These are phyloP conservation scores for Pseudogymnoascus sp. DNA, from an alignment of 2,329 filamentous ascomycete species.

Conservation along the genomic window DNA sequence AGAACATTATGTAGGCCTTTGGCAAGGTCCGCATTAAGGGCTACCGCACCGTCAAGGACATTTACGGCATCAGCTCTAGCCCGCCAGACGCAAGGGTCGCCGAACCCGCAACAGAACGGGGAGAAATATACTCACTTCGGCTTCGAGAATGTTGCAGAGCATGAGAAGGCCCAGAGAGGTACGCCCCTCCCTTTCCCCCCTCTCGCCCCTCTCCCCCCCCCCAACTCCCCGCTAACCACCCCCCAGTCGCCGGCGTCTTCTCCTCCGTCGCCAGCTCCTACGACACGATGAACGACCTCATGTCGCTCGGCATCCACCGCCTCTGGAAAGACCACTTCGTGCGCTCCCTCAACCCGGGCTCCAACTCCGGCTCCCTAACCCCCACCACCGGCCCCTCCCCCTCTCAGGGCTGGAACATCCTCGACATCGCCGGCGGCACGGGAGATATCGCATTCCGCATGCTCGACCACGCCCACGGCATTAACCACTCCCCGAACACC, in stretches of 20 bases:
- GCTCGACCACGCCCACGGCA: conserved; percentile 73
- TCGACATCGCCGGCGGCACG: conserved; percentile 94
- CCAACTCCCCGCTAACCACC: neutral
- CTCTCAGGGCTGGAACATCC: conserved; percentile 61
- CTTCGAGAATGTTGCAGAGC: conserved; percentile 28
- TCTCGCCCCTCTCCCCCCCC: neutral
- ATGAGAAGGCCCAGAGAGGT: conserved; percentile 29
- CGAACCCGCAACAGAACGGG: conserved; percentile 18
- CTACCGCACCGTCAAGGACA: conserved; percentile 13
- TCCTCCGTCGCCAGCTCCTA: conserved; percentile 70
- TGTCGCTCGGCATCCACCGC: conserved; percentile 95
- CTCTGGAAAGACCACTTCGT: conserved; percentile 98
- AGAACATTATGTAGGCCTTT: conserved; percentile 19
- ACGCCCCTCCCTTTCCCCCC: neutral
- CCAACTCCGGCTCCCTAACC: conserved; percentile 21
- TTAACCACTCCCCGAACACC: conserved; percentile 72
- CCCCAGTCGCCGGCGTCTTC: conserved; percentile 75
- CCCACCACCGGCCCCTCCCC: conserved; percentile 35
- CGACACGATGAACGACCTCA: conserved; percentile 98
- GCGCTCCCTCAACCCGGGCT: conserved; percentile 67
- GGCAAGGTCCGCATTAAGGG: conserved; percentile 13
- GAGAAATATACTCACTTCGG: conserved; percentile 30
- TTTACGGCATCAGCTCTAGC: conserved; percentile 13
- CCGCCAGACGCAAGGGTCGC: conserved; percentile 14
- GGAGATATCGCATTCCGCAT: conserved; percentile 97